These are phyloP conservation scores for Conidiobolus incongruus DNA, from an alignment of 371 early-diverging fungal genomes.

Conservation along the genomic window DNA sequence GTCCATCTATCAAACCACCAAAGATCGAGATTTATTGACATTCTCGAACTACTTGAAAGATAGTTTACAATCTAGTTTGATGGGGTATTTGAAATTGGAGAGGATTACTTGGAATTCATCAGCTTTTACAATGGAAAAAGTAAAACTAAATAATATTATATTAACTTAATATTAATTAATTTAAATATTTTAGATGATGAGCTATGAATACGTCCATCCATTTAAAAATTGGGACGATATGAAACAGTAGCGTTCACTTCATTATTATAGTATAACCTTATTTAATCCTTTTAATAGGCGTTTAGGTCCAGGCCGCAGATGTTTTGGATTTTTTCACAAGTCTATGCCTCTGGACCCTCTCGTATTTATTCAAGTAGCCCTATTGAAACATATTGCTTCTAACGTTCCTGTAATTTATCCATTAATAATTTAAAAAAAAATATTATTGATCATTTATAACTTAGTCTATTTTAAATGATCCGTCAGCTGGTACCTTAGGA, in stretches of 20 bases:
- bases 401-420: constrained; percentile 17
- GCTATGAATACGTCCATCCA: constrained; percentile 67
- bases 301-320: constrained; percentile 46
- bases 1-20: neutral
- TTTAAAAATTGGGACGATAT: constrained; percentile 47
- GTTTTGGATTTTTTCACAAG: constrained; percentile 56
- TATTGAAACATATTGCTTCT: constrained; percentile 23
- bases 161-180: neutral
- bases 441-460: neutral
- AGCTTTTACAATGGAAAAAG: constrained; percentile 52
- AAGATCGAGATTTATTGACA: constrained; percentile 13
- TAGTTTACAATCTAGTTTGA: constrained; percentile 35
- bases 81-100: constrained; percentile 40
- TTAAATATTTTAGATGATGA: constrained; percentile 24
- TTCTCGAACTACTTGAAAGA: constrained; percentile 30
- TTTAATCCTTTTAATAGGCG: too few relatives aligned
- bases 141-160: constrained; percentile 8
- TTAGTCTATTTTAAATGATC: constrained; percentile 34
- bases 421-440: too few relatives aligned
- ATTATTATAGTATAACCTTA: too few relatives aligned
- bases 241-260: constrained; percentile 21
- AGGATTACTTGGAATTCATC: constrained; percentile 58
- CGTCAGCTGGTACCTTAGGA: constrained; percentile 9
- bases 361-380: constrained; percentile 61
- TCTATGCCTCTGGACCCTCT: constrained; percentile 47